phyloP scores from a whole-genome alignment of 768 basidiomycete species.

The Lactarius indigo region DNA sequence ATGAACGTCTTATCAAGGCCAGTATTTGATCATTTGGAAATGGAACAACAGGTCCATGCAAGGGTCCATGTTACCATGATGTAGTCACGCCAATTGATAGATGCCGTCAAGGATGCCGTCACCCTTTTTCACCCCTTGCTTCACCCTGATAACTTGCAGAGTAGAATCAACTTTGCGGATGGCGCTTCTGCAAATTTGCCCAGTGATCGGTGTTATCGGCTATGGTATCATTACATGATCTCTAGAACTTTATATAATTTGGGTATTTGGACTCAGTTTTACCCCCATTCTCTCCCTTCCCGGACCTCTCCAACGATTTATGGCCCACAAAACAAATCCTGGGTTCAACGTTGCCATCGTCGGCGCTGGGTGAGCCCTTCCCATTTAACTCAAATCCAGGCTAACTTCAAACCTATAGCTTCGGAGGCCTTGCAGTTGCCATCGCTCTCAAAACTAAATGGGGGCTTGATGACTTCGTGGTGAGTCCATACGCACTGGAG shows the following conservation, averaged over 20 bases:
- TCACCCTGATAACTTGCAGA: too few species aligned
- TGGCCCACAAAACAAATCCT: not conserved
- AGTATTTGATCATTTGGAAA: too few species aligned
- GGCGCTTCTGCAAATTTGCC: not conserved
- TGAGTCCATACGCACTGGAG: slow-evolving; percentile 17
- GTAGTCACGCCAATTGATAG: too few species aligned
- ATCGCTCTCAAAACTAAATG: slow-evolving; percentile 34
- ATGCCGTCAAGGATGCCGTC: too few species aligned
- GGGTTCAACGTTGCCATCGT: slow-evolving; percentile 26
- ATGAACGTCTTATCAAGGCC: too few species aligned
- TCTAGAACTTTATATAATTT: not conserved
- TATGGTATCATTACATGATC: too few species aligned
- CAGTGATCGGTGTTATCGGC: too few species aligned
- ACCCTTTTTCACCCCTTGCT: too few species aligned
- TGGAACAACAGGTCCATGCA: too few species aligned
- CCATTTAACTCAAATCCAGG: not conserved
- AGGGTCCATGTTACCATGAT: too few species aligned
- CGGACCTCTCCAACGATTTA: not conserved
- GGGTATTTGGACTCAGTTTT: not conserved
- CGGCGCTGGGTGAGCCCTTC: slow-evolving; percentile 27
- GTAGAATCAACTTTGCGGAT: not conserved
- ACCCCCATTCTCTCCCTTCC: not conserved
- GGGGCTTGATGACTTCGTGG: slow-evolving; percentile 32
- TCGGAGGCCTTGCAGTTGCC: slow-evolving; percentile 31
- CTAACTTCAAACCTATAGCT: slow-evolving; percentile 12